Conservation (phyloP, 225 moss, liverwort and hornwort species). For the Anthoceros angustus region DNA sequence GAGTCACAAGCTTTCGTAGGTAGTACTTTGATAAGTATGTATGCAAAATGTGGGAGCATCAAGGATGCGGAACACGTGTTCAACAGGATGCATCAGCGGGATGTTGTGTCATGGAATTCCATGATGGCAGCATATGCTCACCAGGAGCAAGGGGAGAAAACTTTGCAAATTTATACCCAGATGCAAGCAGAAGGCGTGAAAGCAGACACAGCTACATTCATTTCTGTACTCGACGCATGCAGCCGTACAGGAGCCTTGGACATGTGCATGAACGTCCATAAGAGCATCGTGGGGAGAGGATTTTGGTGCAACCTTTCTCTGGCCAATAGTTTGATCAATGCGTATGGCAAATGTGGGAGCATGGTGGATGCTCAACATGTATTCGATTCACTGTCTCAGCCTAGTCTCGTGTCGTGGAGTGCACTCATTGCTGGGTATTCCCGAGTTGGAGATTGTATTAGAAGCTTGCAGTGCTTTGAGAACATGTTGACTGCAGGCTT, state of each 20-base stretch:
- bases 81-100: background rate
- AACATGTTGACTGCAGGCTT: background rate
- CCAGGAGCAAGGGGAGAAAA: background rate
- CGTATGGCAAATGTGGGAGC: background rate
- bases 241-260: background rate
- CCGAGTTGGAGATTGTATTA: background rate
- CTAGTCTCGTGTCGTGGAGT: background rate
- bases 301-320: background rate
- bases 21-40: background rate
- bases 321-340: background rate
- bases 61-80: background rate
- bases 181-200: background rate
- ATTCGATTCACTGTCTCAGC: background rate
- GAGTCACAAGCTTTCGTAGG: background rate
- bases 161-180: background rate
- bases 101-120: constrained; percentile 1
- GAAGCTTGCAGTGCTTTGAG: background rate
- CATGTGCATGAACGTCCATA: background rate
- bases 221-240: background rate
- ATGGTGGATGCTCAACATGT: background rate
- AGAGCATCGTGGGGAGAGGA: background rate
- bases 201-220: background rate
- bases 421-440: constrained; percentile 1
- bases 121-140: background rate
- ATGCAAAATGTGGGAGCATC: constrained; percentile 2